Percentiles rank a stretch among this genome's conserved stretches.
These are phyloP conservation scores for Quercus lobata DNA, from an alignment of 331 rosid species.

Conservation along the genomic window DNA sequence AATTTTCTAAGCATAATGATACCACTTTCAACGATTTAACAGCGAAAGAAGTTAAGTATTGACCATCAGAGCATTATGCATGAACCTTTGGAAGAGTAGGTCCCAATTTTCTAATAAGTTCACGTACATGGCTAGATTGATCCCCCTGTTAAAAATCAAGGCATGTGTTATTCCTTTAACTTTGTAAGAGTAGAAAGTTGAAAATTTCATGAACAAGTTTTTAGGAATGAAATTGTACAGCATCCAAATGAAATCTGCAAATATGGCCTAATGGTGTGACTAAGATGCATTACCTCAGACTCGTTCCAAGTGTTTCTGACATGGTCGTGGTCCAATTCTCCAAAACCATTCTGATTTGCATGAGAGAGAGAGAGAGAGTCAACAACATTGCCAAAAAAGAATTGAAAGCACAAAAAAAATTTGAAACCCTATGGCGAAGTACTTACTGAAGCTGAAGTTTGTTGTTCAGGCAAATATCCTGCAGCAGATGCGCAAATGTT, in stretches of 20 bases:
- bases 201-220: background rate
- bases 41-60: slow-evolving; percentile 9
- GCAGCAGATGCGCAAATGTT: slow-evolving; percentile 21
- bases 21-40: slow-evolving; percentile 15
- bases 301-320: slow-evolving; percentile 9
- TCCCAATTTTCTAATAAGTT: slow-evolving; percentile 55
- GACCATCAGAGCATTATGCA: background rate
- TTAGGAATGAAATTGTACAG: background rate
- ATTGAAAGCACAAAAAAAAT: slow-evolving; percentile 13
- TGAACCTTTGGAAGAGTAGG: slow-evolving; percentile 82
- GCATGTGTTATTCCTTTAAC: background rate
- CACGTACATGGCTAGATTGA: slow-evolving; percentile 58
- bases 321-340: slow-evolving; percentile 26
- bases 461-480: slow-evolving; percentile 72
- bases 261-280: slow-evolving; percentile 1
- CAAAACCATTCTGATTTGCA: slow-evolving; percentile 36
- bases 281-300: slow-evolving; percentile 43
- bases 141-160: slow-evolving; percentile 46
- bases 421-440: slow-evolving; percentile 9
- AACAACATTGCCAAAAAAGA: slow-evolving; percentile 6
- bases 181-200: background rate
- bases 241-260: background rate
- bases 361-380: slow-evolving; percentile 1
- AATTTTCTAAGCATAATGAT: background rate
- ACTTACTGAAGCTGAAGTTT: slow-evolving; percentile 62